Evolutionary conservation across 495 filamentous ascomycete genomes (phyloP).

Genomic region (Podospora anserina): DNA sequence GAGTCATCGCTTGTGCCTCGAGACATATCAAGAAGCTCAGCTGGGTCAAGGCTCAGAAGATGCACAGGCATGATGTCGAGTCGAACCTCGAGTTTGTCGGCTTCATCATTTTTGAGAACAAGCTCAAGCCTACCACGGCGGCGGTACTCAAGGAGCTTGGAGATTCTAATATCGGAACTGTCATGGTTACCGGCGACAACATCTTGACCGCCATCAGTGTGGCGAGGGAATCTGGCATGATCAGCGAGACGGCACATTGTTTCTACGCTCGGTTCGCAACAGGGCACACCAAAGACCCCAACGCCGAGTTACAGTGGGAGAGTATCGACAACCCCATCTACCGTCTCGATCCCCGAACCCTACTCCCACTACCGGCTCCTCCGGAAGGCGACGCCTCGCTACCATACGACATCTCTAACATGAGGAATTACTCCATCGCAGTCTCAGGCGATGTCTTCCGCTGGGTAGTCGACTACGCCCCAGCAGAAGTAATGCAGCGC

Average conservation of each 20-base stretch:
- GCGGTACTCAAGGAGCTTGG: conserved; percentile 78
- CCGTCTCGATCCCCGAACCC: conserved; percentile 69
- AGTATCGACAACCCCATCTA: conserved; percentile 80
- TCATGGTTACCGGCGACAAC: conserved; percentile 99
- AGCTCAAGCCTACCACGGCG: conserved; percentile 81
- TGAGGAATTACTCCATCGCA: conserved; percentile 81
- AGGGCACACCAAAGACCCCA: conserved; percentile 65
- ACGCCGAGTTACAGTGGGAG: conserved; percentile 78
- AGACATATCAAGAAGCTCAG: conserved; percentile 81
- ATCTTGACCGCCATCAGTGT: conserved; percentile 97
- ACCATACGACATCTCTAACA: conserved; percentile 74
- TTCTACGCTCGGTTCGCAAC: conserved; percentile 87
- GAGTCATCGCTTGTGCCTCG: conserved; percentile 95
- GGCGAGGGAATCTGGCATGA: conserved; percentile 83
- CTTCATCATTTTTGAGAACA: conserved; percentile 99
- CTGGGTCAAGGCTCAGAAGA: conserved; percentile 92
- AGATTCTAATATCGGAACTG: conserved; percentile 76
- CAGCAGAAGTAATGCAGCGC: conserved; percentile 68
- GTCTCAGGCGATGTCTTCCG: conserved; percentile 92
- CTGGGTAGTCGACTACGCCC: conserved; percentile 90
- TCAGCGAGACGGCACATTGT: conserved; percentile 76
- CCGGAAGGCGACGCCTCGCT: conserved; percentile 72
- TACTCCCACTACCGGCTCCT: conserved; percentile 70
- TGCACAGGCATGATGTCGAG: conserved; percentile 82
- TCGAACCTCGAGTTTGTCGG: conserved; percentile 79